A percentile compares a stretch with the other conserved stretches of the same genome.
Evolutionary conservation across 1,284 basidiomycete species (phyloP).

Genomic region (Ganoderma resinaceum): DNA sequence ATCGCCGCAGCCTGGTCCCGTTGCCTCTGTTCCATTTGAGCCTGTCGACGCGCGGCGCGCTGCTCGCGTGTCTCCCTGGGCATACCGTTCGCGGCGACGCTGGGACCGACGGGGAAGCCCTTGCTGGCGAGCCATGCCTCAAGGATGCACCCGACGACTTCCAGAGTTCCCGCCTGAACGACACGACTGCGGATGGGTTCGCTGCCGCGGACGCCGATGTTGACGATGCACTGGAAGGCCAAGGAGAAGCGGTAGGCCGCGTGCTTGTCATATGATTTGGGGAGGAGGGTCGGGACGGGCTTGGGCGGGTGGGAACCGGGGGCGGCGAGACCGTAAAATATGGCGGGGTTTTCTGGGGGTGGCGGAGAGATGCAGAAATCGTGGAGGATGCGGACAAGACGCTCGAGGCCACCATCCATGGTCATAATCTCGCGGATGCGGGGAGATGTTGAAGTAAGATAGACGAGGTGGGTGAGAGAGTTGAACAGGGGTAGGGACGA

Average conservation of each 20-base stretch:
- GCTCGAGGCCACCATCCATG: slow-evolving; percentile 95
- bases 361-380: slow-evolving; percentile 84
- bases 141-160: slow-evolving; percentile 93
- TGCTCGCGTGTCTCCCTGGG: slow-evolving; percentile 78
- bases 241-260: slow-evolving; percentile 88
- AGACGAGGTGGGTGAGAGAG: slow-evolving; percentile 95
- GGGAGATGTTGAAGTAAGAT: slow-evolving; percentile 97
- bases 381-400: slow-evolving; percentile 92
- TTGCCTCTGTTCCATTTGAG: slow-evolving; percentile 59
- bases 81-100: slow-evolving; percentile 64
- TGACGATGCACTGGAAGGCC: slow-evolving; percentile 97
- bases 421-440: slow-evolving; percentile 99
- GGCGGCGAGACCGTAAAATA: slow-evolving; percentile 77
- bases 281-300: slow-evolving; percentile 65
- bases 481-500: slow-evolving; percentile 94
- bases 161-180: slow-evolving; percentile 95
- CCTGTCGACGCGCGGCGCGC: slow-evolving; percentile 62
- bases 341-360: slow-evolving; percentile 73
- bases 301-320: slow-evolving; percentile 61
- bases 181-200: slow-evolving; percentile 92
- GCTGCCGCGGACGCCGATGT: slow-evolving; percentile 97
- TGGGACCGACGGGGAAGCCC: slow-evolving; percentile 80
- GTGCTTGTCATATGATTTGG: slow-evolving; percentile 79
- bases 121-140: slow-evolving; percentile 91
- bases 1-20: slow-evolving; percentile 66